Evolutionary conservation across 257 asterid species (phyloP), one percentile per base, ranked within the genome.

Genomic region (Lycium barbarum): DNA sequence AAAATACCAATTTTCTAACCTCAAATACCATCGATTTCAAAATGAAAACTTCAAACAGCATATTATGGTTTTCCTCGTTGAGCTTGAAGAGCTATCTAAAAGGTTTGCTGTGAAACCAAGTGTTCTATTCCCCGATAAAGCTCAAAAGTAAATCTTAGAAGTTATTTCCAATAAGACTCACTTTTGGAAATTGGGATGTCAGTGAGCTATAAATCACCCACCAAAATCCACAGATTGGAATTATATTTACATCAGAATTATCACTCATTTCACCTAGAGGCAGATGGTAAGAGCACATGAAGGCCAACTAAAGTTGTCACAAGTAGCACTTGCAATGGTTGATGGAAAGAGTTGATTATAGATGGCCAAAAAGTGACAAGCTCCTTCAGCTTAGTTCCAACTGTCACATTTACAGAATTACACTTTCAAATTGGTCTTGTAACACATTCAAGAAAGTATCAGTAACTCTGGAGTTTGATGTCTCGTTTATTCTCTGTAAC

Each of bases 1-100:
- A 71, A 71, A 18, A 9, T 5, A 0, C 9, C 38, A 26, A 10
- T 11, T 72, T 72, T 43, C 38, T n/a, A 45, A n/a, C 80, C 35
- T 72, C 80, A 72, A 2, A 18, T n/a, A 2, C 36, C 80, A 72
- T 72, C 18, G 45, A 18, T 72, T 72, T 72, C 80, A 72, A 72
- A 45, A 72, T 72, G 80, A 72, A 47, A 72, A 51, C 38, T 72
- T 72, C 2, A 10, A 43, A 72, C 18, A 45, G n/a, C 58, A 72
- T 72, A 47, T 67, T 67, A 67, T 35, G 20, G 12, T 13, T 67
- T 67, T 67, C 20, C 74, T 2, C 12, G 2, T 67, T 35, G 20
- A 67, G n/a, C 47, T 67, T 35, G 47, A 67, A 67, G 74, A 35
- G 74, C 8, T 35, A 35, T 67, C 74, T 35, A 35, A 67, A 66